These are phyloP conservation scores for Picochlorum sp. DNA, from an alignment of 139 green algal genomes.

Conservation along the genomic window DNA sequence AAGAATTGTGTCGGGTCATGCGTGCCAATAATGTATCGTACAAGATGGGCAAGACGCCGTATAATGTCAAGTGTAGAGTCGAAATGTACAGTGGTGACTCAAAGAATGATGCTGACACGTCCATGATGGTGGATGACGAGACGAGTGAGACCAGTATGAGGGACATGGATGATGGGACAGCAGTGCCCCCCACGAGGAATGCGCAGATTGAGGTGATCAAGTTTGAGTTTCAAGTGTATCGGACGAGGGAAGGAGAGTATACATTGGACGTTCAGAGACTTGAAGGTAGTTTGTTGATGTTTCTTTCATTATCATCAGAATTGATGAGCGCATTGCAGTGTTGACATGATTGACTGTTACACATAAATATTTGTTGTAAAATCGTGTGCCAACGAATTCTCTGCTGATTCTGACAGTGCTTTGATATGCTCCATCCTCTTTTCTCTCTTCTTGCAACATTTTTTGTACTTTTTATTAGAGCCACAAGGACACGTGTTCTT, in stretches of 20 bases:
- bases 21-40: conserved; percentile 28
- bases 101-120: conserved; percentile 2
- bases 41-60: conserved; percentile 93
- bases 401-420: too few relatives aligned
- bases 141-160: neutral
- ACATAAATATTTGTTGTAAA: conserved; percentile 7
- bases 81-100: conserved; percentile 15
- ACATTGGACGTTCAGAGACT: conserved; percentile 82
- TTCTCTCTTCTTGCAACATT: conserved; percentile 22
- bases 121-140: conserved; percentile 7
- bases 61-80: conserved; percentile 87
- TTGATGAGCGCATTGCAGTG: neutral
- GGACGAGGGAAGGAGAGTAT: conserved; percentile 88
- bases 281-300: conserved; percentile 3
- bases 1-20: conserved; percentile 51
- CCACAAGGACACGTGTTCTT: conserved; percentile 31
- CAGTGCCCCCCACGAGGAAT: neutral
- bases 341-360: neutral
- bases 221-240: conserved; percentile 96
- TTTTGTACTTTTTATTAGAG: conserved; percentile 26
- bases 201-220: conserved; percentile 47
- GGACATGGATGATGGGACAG: too few relatives aligned
- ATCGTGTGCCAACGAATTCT: too few relatives aligned
- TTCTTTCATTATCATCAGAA: conserved; percentile 2
- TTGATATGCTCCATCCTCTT: neutral